These are phyloP conservation scores for Candida railenensis DNA, from an alignment of 805 yeast genomes.

Conservation along the genomic window DNA sequence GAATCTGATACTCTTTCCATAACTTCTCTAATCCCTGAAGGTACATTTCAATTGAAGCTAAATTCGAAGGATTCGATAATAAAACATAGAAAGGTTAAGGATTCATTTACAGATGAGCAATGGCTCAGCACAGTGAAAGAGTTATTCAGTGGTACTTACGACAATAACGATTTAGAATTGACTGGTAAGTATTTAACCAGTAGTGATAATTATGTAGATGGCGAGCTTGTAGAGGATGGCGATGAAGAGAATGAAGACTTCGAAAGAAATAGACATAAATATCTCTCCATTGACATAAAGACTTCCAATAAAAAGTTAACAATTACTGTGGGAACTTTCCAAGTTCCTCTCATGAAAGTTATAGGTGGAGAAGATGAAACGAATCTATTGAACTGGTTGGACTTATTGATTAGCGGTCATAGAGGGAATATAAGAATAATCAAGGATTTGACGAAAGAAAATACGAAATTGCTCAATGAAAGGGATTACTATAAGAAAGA, in stretches of 20 bases:
- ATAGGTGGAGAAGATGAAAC: conserved; percentile 13
- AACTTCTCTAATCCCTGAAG: conserved; percentile 19
- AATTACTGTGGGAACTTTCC: conserved; percentile 24
- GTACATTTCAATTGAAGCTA: conserved; percentile 18
- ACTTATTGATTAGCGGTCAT: conserved; percentile 11
- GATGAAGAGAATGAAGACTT: conserved; percentile 15
- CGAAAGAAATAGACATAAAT: not conserved
- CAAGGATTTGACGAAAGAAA: conserved; percentile 4
- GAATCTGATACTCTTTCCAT: conserved; percentile 10
- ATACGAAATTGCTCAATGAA: conserved; percentile 9
- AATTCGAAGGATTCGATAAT: conserved; percentile 6
- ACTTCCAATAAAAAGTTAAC: conserved; percentile 21
- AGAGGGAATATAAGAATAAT: not conserved
- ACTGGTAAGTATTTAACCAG: conserved; percentile 23
- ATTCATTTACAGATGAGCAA: conserved; percentile 12
- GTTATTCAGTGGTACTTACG: conserved; percentile 17
- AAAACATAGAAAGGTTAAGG: conserved; percentile 3
- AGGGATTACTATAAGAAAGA: conserved; percentile 10
- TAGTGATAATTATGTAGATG: conserved; percentile 20
- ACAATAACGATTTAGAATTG: conserved; percentile 12
- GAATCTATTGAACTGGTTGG: conserved; percentile 27
- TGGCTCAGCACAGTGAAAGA: conserved; percentile 17
- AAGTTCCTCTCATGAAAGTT: conserved; percentile 17
- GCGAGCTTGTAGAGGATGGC: conserved; percentile 24
- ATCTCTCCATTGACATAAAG: conserved; percentile 18